These are phyloP conservation scores for Skeletonema tropicum DNA, from an alignment of 108 stramenopile species.

Conservation along the genomic window DNA sequence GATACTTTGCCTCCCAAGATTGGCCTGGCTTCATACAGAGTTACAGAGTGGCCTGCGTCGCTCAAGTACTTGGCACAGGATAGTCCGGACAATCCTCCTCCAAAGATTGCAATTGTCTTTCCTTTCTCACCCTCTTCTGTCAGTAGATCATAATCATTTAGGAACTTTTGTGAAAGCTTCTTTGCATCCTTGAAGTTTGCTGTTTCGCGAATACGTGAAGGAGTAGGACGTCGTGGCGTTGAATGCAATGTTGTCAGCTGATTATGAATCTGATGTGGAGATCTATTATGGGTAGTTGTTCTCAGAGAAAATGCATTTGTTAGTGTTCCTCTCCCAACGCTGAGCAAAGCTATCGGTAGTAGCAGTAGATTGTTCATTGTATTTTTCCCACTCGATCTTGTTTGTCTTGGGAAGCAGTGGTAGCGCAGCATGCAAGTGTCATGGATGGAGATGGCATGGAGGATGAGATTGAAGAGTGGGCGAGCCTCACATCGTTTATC, in stretches of 20 bases:
- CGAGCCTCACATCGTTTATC: too few species aligned
- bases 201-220: conserved; percentile 48
- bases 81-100: conserved; percentile 78
- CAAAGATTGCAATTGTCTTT: conserved; percentile 78
- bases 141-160: conserved; percentile 16
- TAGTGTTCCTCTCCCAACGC: neutral
- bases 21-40: conserved; percentile 66
- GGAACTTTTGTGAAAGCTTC: conserved; percentile 38
- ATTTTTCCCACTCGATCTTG: too few species aligned
- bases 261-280: neutral
- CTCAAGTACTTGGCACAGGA: conserved; percentile 76
- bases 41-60: conserved; percentile 79
- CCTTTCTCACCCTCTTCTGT: conserved; percentile 38
- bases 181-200: conserved; percentile 47
- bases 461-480: too few species aligned
- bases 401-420: too few species aligned
- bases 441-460: too few species aligned
- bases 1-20: conserved; percentile 76
- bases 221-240: conserved; percentile 44
- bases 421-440: too few species aligned
- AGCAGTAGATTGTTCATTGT: neutral
- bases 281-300: neutral
- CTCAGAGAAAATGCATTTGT: neutral
- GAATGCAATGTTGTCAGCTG: neutral
- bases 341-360: neutral